Evolutionary conservation across 192 early-diverging fungal species (phyloP).

Genomic region (Gaertneriomyces sp.): DNA sequence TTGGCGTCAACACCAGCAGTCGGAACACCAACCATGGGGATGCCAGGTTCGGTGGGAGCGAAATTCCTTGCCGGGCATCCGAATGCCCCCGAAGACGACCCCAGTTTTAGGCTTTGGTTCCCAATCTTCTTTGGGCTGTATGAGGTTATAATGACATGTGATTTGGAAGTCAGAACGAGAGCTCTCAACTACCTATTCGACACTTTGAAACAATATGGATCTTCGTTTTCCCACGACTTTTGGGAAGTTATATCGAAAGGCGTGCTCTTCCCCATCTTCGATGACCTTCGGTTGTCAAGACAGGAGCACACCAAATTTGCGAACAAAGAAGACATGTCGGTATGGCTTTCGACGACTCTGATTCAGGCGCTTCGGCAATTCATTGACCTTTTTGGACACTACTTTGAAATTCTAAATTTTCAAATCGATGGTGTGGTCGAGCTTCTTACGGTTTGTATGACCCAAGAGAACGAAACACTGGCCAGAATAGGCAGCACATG

Average conservation of each 20-base stretch:
- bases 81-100: constrained; percentile 45
- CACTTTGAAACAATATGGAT: constrained; percentile 72
- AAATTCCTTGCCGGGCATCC: neutral
- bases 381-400: constrained; percentile 77
- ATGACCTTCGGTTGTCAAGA: constrained; percentile 65
- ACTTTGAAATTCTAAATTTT: constrained; percentile 67
- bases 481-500: constrained; percentile 86
- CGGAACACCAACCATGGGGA: constrained; percentile 3
- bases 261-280: constrained; percentile 87
- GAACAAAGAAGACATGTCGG: constrained; percentile 78
- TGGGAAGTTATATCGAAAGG: constrained; percentile 81
- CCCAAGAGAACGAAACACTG: constrained; percentile 89
- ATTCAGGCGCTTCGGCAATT: constrained; percentile 87
- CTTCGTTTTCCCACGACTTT: constrained; percentile 66
- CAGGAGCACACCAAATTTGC: constrained; percentile 59
- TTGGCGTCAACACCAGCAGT: constrained; percentile 14
- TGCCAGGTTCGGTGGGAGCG: constrained; percentile 6
- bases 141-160: constrained; percentile 85
- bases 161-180: constrained; percentile 85
- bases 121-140: constrained; percentile 84
- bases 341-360: constrained; percentile 93
- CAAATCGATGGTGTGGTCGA: constrained; percentile 78
- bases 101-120: constrained; percentile 67
- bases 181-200: constrained; percentile 83
- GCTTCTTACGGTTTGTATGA: constrained; percentile 79